These are phyloP conservation scores for Aspergillus novoparasiticus DNA, from an alignment of 2,329 filamentous ascomycete species.

Conservation along the genomic window DNA sequence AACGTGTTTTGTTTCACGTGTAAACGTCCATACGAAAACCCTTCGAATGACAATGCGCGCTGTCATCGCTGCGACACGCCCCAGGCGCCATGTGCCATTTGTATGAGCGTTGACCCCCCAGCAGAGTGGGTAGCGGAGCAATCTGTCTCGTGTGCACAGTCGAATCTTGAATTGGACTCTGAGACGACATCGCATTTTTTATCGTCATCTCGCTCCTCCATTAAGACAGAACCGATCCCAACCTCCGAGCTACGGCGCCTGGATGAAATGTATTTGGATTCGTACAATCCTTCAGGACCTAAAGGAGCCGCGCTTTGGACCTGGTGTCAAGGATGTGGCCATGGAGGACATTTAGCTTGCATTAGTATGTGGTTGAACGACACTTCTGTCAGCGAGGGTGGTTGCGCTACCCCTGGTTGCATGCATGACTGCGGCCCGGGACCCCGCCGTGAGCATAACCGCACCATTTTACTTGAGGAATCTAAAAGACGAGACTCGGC, in stretches of 20 bases:
- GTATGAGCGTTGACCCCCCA: conserved; percentile 45
- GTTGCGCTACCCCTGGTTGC: conserved; percentile 62
- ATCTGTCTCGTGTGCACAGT: conserved; percentile 12
- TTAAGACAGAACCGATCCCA: conserved; percentile 34
- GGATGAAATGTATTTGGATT: conserved; percentile 19
- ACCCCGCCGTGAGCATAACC: conserved; percentile 45
- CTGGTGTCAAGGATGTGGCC: conserved; percentile 63
- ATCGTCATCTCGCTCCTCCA: conserved; percentile 49
- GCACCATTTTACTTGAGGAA: conserved; percentile 34
- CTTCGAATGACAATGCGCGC: conserved; percentile 49
- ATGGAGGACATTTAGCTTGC: conserved; percentile 62
- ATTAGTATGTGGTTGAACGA: conserved; percentile 59
- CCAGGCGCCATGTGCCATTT: conserved; percentile 45
- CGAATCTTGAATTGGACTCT: conserved; percentile 19
- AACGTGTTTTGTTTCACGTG: conserved; percentile 60
- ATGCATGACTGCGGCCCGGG: conserved; percentile 61
- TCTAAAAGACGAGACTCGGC: conserved; percentile 36
- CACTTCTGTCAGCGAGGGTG: conserved; percentile 52
- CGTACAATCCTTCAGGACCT: conserved; percentile 30
- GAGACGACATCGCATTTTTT: conserved; percentile 43
- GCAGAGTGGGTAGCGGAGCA: conserved; percentile 41
- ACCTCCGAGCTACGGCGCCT: conserved; percentile 29
- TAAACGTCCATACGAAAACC: conserved; percentile 57
- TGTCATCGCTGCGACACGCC: conserved; percentile 53
- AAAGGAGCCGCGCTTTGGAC: conserved; percentile 52